Evolutionary conservation across 2,329 filamentous ascomycete species (phyloP), one percentile per base, ranked within the genome.

Genomic region (Fusarium sp.): DNA sequence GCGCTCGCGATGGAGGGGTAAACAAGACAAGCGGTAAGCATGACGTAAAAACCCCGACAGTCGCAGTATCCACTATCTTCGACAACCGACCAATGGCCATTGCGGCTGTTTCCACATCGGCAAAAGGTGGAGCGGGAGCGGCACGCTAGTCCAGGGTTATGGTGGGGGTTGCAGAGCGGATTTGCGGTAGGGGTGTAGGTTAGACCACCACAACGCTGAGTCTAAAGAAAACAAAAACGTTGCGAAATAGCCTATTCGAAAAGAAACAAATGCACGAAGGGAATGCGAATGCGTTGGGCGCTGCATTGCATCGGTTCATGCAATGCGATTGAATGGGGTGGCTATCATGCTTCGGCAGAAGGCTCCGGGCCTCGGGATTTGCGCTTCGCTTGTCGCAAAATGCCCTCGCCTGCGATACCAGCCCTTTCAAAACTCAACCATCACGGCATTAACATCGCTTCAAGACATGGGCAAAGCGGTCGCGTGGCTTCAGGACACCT

Each of bases 81-180:
- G 3, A 4, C 31, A 2, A 7, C 3, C 3, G 24, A 13, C 68
- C 68, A 70, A 70, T 69, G 61, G 61, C 54, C 44, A 64, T 13
- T n/a, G 15, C 26, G 24, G 51, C 40, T 45, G 15, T 40, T 48
- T 64, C 61, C 64, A 53, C 64, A 64, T 61, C 44, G 58, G 56
- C 54, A 58, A 52, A 49, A 24, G 57, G 42, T 64, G 63, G 55
- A n/a, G 41, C 64, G 61, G 64, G 64, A 70, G 53, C 61, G 65
- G 58, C 41, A 53, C 53, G 56, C 68, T 70, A 70, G 58, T 19
- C 10, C 39, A n/a, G 24, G 40, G 47, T 51, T 28, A 22, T 19
- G 13, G 41, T 57, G 36, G 43, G 65, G 63, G 67, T 47, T 19
- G 61, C 9, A 31, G 49, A 28, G 43, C 35, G 44, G 61, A 64